Evolutionary conservation across 2,329 filamentous ascomycete genomes (phyloP).

Genomic region (Calonectria hawksworthii): DNA sequence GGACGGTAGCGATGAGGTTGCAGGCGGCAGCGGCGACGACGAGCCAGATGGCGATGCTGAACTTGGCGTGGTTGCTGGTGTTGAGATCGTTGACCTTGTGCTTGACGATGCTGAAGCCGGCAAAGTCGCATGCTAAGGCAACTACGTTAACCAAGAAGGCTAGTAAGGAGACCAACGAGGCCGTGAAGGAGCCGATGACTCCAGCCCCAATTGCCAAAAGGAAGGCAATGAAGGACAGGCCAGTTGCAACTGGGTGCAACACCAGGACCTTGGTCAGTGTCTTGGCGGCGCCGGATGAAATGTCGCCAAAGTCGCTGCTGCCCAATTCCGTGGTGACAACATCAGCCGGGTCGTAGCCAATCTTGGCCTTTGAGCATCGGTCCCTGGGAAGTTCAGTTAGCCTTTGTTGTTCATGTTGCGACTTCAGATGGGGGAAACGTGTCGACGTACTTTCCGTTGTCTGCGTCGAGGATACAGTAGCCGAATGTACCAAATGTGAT

Average conservation of each 20-base stretch:
- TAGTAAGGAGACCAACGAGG: constrained; percentile 63
- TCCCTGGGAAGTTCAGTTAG: constrained; percentile 50
- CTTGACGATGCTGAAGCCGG: constrained; percentile 67
- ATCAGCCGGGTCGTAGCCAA: constrained; percentile 70
- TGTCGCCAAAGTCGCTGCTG: constrained; percentile 56
- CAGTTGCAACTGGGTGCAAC: constrained; percentile 72
- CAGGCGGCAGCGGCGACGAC: constrained; percentile 68
- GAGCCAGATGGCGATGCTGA: constrained; percentile 70
- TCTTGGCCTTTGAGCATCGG: constrained; percentile 60
- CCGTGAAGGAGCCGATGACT: constrained; percentile 65
- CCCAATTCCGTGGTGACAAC: constrained; percentile 56
- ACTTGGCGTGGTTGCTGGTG: constrained; percentile 60
- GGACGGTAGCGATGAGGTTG: constrained; percentile 66
- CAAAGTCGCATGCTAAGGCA: constrained; percentile 69
- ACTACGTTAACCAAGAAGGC: constrained; percentile 66
- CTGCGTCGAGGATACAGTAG: constrained; percentile 60
- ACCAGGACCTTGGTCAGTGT: constrained; percentile 71
- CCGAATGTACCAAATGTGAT: constrained; percentile 74
- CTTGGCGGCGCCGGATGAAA: constrained; percentile 60
- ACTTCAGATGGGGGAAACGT: neutral
- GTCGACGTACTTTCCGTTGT: constrained; percentile 40
- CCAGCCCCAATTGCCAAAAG: constrained; percentile 67
- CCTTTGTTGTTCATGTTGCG: neutral
- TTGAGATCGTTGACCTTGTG: constrained; percentile 65
- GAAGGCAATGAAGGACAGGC: constrained; percentile 71